These are phyloP conservation scores for Nothophoma quercina DNA, from an alignment of 2,329 filamentous ascomycete genomes.

Conservation along the genomic window DNA sequence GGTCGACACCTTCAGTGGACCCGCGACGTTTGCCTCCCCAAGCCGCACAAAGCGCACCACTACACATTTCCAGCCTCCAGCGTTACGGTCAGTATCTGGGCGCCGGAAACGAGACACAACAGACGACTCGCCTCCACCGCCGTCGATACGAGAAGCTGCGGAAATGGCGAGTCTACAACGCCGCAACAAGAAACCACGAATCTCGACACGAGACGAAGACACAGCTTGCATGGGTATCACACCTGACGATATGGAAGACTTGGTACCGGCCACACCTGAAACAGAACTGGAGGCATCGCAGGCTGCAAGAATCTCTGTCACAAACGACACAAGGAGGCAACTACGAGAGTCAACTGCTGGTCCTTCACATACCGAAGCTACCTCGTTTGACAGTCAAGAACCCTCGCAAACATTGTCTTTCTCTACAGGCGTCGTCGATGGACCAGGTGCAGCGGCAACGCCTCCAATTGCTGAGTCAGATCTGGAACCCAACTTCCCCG, in stretches of 20 bases:
- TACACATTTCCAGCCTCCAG: slow-evolving; percentile 27
- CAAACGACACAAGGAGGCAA: slow-evolving; percentile 31
- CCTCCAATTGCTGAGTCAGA: slow-evolving; percentile 79
- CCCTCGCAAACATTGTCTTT: slow-evolving; percentile 32
- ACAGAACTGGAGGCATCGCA: slow-evolving; percentile 41
- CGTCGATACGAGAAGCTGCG: slow-evolving; percentile 62
- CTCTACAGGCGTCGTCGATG: slow-evolving; percentile 39
- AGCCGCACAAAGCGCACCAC: slow-evolving; percentile 47
- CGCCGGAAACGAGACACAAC: slow-evolving; percentile 53
- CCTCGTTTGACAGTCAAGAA: slow-evolving; percentile 21
- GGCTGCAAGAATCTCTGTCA: slow-evolving; percentile 31
- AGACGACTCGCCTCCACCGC: slow-evolving; percentile 56
- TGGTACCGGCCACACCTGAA: slow-evolving; percentile 48
- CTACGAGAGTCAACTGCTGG: slow-evolving; percentile 36
- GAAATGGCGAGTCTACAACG: slow-evolving; percentile 59
- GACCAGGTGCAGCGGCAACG: slow-evolving; percentile 69
- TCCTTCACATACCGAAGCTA: slow-evolving; percentile 28
- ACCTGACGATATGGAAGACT: slow-evolving; percentile 45
- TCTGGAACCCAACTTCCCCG: slow-evolving; percentile 64
- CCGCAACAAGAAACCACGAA: slow-evolving; percentile 59
- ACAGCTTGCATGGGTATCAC: slow-evolving; percentile 32
- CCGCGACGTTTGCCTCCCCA: slow-evolving; percentile 52
- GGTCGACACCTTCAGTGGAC: slow-evolving; percentile 50
- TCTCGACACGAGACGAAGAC: slow-evolving; percentile 33
- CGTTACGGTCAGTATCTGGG: slow-evolving; percentile 37